Conservation (phyloP, 106 monocot genomes). For the Triglochin maritima region DNA sequence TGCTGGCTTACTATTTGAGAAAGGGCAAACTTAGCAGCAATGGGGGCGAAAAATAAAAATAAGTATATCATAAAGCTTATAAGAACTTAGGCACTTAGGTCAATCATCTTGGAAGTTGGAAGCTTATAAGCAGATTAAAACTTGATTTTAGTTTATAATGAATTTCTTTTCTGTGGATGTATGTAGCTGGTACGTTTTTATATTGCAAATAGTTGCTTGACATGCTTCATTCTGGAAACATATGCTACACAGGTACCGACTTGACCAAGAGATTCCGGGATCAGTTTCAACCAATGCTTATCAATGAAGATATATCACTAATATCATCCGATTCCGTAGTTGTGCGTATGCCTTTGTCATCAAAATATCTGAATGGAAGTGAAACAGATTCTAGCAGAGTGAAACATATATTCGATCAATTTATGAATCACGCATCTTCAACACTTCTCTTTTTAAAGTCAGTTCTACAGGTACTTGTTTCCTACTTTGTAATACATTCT, state of each 20-base stretch:
- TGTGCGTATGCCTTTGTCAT: slow-evolving; percentile 91
- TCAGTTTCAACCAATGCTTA: slow-evolving; percentile 76
- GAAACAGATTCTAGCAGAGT: slow-evolving; percentile 51
- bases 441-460: slow-evolving; percentile 73
- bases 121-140: no score
- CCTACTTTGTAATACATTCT: background rate
- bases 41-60: no score
- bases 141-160: no score
- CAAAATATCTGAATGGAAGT: slow-evolving; percentile 50
- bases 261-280: slow-evolving; percentile 72
- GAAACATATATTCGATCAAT: slow-evolving; percentile 60
- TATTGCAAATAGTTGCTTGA: background rate
- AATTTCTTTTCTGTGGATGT: no score
- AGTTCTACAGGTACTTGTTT: slow-evolving; percentile 52
- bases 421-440: slow-evolving; percentile 55
- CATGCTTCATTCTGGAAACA: background rate
- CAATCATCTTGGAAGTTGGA: no score
- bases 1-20: no score
- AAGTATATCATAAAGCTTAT: no score
- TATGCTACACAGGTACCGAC: slow-evolving; percentile 51
- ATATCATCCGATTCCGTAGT: slow-evolving; percentile 50
- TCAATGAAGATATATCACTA: slow-evolving; percentile 37
- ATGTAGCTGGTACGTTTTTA: background rate
- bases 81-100: no score
- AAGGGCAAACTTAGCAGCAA: no score